Evolutionary conservation across 2,329 filamentous ascomycete species (phyloP).

Genomic region (Sordariomycetes sp.): DNA sequence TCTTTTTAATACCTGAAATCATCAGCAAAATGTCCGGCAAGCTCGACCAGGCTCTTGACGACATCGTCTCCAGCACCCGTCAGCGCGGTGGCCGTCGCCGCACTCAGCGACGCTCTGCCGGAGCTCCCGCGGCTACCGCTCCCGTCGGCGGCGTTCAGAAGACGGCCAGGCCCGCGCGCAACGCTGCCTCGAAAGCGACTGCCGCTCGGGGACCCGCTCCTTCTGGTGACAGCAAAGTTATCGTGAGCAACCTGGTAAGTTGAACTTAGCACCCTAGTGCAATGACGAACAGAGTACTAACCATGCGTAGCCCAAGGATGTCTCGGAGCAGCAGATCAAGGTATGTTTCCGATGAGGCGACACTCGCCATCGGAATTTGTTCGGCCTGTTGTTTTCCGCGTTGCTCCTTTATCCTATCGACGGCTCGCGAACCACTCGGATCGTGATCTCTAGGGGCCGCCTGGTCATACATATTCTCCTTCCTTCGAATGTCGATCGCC

Average conservation of each 20-base stretch:
- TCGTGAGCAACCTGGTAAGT: constrained; percentile 95
- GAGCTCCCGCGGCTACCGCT: constrained; percentile 44
- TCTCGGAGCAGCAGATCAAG: constrained; percentile 96
- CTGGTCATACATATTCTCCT: constrained; percentile 6
- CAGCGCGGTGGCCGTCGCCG: constrained; percentile 41
- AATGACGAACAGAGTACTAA: constrained; percentile 26
- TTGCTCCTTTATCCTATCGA: constrained; percentile 19
- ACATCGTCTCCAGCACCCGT: constrained; percentile 76
- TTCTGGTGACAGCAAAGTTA: constrained; percentile 81
- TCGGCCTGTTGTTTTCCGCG: constrained; percentile 41
- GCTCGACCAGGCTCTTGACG: constrained; percentile 92
- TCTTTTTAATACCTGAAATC: constrained; percentile 12
- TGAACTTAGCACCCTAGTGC: neutral
- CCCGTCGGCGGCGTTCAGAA: constrained; percentile 83
- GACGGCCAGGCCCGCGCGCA: constrained; percentile 49
- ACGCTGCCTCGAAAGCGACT: constrained; percentile 42
- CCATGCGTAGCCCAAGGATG: constrained; percentile 68
- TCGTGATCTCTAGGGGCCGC: neutral
- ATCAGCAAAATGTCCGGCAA: constrained; percentile 70
- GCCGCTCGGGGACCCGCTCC: constrained; percentile 50
- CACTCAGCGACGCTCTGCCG: constrained; percentile 33
- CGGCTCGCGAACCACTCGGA: constrained; percentile 4
- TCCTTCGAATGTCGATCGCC: constrained; percentile 6
- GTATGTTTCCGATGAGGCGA: constrained; percentile 93
- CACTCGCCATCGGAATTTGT: constrained; percentile 53